phyloP scores from a whole-genome alignment of 768 basidiomycete species.

The Serendipita sp. region DNA sequence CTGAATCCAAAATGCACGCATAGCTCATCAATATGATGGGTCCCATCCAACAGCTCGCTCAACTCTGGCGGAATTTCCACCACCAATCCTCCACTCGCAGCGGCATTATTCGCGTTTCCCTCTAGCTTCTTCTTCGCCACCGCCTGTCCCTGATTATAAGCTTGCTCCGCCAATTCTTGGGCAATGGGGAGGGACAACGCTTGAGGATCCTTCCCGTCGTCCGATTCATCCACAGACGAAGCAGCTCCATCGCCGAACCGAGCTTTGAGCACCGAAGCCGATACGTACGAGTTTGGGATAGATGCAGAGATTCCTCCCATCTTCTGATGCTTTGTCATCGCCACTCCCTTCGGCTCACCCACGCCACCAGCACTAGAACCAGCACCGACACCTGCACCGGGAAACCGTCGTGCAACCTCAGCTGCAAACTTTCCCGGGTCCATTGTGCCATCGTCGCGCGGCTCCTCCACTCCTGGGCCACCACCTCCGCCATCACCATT shows the following conservation, averaged over 20 bases:
- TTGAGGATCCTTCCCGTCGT: constrained; percentile 10
- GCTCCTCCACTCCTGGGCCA: background rate
- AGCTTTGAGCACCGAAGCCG: background rate
- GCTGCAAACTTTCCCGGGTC: background rate
- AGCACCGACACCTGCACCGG: too few relatives aligned
- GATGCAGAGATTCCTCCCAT: background rate
- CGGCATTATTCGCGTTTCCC: constrained; percentile 12
- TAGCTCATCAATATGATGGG: constrained; percentile 85
- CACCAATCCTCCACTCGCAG: constrained; percentile 13
- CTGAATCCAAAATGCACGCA: constrained; percentile 67
- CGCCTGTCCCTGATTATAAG: constrained; percentile 13
- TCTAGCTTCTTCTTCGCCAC: background rate
- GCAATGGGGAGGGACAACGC: constrained; percentile 22
- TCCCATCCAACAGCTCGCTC: constrained; percentile 58
- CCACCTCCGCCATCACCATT: background rate
- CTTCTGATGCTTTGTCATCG: background rate
- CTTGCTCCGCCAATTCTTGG: constrained; percentile 29
- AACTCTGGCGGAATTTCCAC: constrained; percentile 41
- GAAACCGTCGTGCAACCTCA: background rate
- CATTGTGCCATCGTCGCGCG: background rate
- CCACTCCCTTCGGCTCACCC: background rate
- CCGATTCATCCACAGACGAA: background rate
- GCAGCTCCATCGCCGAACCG: background rate
- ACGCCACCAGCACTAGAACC: too few relatives aligned
- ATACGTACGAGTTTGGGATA: background rate